Evolutionary conservation across 805 yeast genomes (phyloP).

Genomic region (Yueomyces sp.): DNA sequence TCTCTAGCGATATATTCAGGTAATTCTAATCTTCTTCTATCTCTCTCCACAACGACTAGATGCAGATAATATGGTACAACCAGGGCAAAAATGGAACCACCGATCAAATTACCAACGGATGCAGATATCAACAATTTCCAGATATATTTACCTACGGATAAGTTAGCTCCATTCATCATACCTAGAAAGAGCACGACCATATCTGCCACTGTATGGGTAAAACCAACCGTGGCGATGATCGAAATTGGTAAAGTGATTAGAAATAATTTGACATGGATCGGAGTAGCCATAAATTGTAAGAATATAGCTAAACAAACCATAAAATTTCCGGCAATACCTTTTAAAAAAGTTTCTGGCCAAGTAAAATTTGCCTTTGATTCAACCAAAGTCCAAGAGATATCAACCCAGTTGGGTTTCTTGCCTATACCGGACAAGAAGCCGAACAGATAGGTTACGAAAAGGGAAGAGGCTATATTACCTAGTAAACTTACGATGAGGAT

Average conservation of each 20-base stretch:
- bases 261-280: constrained; percentile 57
- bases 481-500: constrained; percentile 59
- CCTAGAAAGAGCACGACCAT: constrained; percentile 60
- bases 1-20: constrained; percentile 62
- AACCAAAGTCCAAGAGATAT: constrained; percentile 35
- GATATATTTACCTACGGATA: constrained; percentile 47
- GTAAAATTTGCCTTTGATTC: constrained; percentile 31
- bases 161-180: constrained; percentile 48
- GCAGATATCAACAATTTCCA: constrained; percentile 68
- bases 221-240: constrained; percentile 67
- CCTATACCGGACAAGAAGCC: constrained; percentile 44
- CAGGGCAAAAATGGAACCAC: constrained; percentile 55
- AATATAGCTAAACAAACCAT: constrained; percentile 64
- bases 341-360: constrained; percentile 50
- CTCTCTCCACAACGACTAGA: constrained; percentile 57
- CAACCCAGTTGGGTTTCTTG: constrained; percentile 26
- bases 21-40: constrained; percentile 43
- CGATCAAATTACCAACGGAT: constrained; percentile 60
- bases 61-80: constrained; percentile 64
- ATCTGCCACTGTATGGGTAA: constrained; percentile 72
- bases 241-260: constrained; percentile 56
- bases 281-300: constrained; percentile 65
- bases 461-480: constrained; percentile 48
- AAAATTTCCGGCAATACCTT: constrained; percentile 64
- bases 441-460: constrained; percentile 54